phyloP scores from a whole-genome alignment of 2,329 filamentous ascomycete genomes.

The Zarea fungicola region DNA sequence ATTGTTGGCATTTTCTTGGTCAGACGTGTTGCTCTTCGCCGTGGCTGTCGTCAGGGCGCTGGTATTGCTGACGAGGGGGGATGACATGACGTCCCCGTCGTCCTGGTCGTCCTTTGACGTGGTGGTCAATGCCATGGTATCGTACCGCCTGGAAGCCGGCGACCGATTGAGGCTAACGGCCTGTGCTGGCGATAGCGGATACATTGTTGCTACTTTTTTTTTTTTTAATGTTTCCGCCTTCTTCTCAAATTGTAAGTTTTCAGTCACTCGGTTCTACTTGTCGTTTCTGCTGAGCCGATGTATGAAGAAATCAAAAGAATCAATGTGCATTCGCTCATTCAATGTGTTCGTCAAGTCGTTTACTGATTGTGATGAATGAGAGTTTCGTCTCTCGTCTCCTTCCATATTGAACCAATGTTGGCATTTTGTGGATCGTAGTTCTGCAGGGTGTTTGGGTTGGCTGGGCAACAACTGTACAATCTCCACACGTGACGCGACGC shows the following conservation, averaged over 20 bases:
- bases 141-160: conserved; percentile 23
- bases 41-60: conserved; percentile 30
- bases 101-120: conserved; percentile 10
- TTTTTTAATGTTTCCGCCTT: not conserved
- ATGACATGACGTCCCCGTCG: conserved; percentile 23
- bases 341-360: not conserved
- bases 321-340: not conserved
- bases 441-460: too few relatives aligned
- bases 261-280: not conserved
- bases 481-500: not conserved
- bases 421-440: too few relatives aligned
- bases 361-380: not conserved
- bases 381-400: not conserved
- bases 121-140: conserved; percentile 19
- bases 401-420: not conserved
- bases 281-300: not conserved
- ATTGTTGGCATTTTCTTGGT: not conserved
- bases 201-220: conserved; percentile 24
- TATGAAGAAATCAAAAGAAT: not conserved
- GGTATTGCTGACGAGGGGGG: conserved; percentile 42
- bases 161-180: conserved; percentile 34
- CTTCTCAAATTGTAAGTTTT: too few relatives aligned
- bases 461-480: conserved; percentile 12
- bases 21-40: not conserved
- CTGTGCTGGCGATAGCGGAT: conserved; percentile 35